Base-by-base conservation (phyloP, 192 early-diverging fungal genomes). In the Backusella tarrabulga region DNA sequence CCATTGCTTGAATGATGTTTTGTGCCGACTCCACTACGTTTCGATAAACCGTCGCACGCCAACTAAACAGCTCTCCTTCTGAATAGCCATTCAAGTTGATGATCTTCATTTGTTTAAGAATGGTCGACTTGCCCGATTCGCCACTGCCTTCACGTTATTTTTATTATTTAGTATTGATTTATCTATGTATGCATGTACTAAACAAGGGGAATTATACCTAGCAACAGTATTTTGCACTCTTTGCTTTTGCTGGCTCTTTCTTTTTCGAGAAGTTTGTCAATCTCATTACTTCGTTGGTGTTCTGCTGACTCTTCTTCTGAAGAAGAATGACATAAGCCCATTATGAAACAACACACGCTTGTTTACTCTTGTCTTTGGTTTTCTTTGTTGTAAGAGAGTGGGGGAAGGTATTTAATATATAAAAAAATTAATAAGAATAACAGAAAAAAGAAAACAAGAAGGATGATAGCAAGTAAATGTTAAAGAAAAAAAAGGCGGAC, bases 61-160 rank as follows among this genome's bases (percentile, higher is more conserved):
- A 95, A 32, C 88, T 83, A 69, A 88, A 86, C 40, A 95, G 79
- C 76, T 96, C 96, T 32, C 94, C 92, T 81, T 85, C 83, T 26
- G 93, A 93, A 82, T 96, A 96, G 11, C 95, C 96, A 67, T 93
- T 92, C 82, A 95, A 93, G 84, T 97, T 94, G 76, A 97, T 96
- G 78, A 97, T 95, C 85, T 95, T 96, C 96, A 97, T 97, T 81
- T 97, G 96, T 79, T 97, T 97, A 6, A 97, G 93, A 72, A 97
- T 95, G 60, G 96, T 97, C 69, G 95, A 96, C 83, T 97, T 97
- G 77, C 96, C 97, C 67, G 96, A 97, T 85, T 98, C 97, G 73
- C 96, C 97, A 78, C 91, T 93, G 15, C 95, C 94, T 93, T 74
- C 38, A 60, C 67, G 41, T 34, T 17, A 23, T 67, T 42, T 67